Evolutionary conservation across 2,329 filamentous ascomycete species (phyloP).

Genomic region (Penicillium psychrosexuale): DNA sequence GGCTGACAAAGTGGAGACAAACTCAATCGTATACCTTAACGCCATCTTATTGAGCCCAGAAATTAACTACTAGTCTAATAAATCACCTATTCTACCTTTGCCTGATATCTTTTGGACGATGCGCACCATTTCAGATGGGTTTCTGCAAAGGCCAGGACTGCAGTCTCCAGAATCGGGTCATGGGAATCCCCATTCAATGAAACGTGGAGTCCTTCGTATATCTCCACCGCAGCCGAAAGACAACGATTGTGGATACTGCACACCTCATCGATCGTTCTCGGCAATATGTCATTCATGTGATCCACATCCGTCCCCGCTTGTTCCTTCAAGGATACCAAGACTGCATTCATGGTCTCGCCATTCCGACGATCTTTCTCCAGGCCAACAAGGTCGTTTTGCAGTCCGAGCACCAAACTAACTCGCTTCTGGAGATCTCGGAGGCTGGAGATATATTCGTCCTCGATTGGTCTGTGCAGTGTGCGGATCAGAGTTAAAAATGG

Average conservation of each 20-base stretch:
- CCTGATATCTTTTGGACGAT: constrained; percentile 1
- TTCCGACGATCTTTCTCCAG: constrained; percentile 6
- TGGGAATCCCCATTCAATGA: neutral
- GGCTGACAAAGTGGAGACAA: neutral
- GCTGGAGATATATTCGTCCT: neutral
- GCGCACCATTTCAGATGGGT: constrained; percentile 6
- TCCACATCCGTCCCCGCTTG: neutral
- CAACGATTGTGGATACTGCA: constrained; percentile 1
- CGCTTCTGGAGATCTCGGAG: neutral
- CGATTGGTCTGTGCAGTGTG: neutral
- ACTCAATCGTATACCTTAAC: neutral
- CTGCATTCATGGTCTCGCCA: constrained; percentile 6
- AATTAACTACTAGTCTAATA: neutral
- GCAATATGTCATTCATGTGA: neutral
- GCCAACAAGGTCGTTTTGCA: constrained; percentile 6
- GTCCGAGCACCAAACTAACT: neutral
- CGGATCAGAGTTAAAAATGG: constrained; percentile 5
- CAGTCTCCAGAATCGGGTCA: neutral
- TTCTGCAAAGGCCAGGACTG: neutral
- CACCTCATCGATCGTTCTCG: neutral
- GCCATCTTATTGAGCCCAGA: neutral
- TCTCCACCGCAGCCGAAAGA: neutral
- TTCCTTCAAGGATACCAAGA: constrained; percentile 1
- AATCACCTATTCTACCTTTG: neutral
- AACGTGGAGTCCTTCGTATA: neutral